Conservation (phyloP, 441 rosid species). For the Pelargonium australe region DNA sequence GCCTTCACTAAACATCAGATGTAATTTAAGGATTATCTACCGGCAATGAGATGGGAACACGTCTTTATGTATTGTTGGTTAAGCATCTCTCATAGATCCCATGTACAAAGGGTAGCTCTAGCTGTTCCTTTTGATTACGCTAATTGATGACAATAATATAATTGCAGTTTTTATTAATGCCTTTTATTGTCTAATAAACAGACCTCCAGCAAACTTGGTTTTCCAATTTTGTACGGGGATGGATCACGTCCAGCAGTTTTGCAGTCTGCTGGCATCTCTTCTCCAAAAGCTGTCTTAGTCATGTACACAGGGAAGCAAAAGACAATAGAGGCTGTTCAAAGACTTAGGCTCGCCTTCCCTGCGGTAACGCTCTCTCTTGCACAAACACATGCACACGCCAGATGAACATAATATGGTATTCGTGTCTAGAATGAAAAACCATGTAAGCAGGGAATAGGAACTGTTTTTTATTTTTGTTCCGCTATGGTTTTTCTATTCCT, state of each 20-base stretch:
- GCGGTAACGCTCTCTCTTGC: conserved; percentile 35
- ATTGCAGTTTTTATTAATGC: not conserved
- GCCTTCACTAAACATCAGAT: too few relatives aligned
- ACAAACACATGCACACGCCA: too few relatives aligned
- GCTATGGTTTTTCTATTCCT: too few relatives aligned
- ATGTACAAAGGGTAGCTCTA: not conserved
- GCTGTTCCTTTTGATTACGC: not conserved
- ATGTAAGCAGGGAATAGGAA: too few relatives aligned
- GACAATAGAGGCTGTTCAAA: conserved; percentile 72
- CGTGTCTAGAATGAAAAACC: too few relatives aligned
- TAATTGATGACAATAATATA: not conserved
- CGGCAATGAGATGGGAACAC: too few relatives aligned
- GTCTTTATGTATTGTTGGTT: too few relatives aligned
- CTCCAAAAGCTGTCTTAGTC: conserved; percentile 89
- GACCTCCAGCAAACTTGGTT: conserved; percentile 83
- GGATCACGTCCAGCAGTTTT: conserved; percentile 81
- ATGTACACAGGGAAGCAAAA: conserved; percentile 78
- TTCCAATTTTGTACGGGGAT: conserved; percentile 79
- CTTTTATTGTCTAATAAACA: conserved; percentile 22
- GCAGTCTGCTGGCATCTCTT: conserved; percentile 74
- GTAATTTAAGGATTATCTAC: too few relatives aligned
- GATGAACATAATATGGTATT: too few relatives aligned
- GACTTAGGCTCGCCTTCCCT: conserved; percentile 89
- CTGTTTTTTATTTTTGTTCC: too few relatives aligned
- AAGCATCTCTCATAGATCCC: too few relatives aligned